Percentiles rank a stretch among this genome's conserved stretches.
phyloP scores from a whole-genome alignment of 2,329 filamentous ascomycete species.

The Nemania serpens region DNA sequence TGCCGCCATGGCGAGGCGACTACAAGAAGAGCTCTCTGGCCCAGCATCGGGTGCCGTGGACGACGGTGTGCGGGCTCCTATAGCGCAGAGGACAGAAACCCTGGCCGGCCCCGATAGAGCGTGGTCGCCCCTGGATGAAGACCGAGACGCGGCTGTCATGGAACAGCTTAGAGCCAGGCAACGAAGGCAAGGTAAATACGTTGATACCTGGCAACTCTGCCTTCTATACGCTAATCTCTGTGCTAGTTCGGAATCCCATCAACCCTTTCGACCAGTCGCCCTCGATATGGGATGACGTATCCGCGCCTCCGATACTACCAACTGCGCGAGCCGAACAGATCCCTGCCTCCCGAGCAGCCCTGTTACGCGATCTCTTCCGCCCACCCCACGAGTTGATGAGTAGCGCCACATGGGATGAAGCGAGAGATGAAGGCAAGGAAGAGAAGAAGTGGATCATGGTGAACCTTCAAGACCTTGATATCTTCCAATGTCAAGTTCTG shows the following conservation, averaged over 20 bases:
- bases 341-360: constrained; percentile 71
- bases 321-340: constrained; percentile 32
- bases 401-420: constrained; percentile 78
- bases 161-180: constrained; percentile 64
- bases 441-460: constrained; percentile 93
- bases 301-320: constrained; percentile 46
- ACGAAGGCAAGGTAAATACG: constrained; percentile 31
- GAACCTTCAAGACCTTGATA: constrained; percentile 89
- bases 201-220: background rate
- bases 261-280: constrained; percentile 41
- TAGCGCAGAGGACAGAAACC: constrained; percentile 89
- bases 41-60: constrained; percentile 43
- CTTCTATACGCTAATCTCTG: constrained; percentile 8
- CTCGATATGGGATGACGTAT: constrained; percentile 46
- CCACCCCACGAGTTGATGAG: constrained; percentile 92
- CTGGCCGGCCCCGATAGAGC: constrained; percentile 72
- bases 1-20: constrained; percentile 84
- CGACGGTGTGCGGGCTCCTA: constrained; percentile 76
- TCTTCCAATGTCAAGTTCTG: constrained; percentile 92
- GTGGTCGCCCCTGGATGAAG: constrained; percentile 56
- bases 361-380: constrained; percentile 90
- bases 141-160: constrained; percentile 64
- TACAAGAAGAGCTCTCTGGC: constrained; percentile 89
- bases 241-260: constrained; percentile 18
- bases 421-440: constrained; percentile 83